These are phyloP conservation scores for Sistotremastrum niveocremeum DNA, from an alignment of 768 basidiomycete species.

Conservation along the genomic window DNA sequence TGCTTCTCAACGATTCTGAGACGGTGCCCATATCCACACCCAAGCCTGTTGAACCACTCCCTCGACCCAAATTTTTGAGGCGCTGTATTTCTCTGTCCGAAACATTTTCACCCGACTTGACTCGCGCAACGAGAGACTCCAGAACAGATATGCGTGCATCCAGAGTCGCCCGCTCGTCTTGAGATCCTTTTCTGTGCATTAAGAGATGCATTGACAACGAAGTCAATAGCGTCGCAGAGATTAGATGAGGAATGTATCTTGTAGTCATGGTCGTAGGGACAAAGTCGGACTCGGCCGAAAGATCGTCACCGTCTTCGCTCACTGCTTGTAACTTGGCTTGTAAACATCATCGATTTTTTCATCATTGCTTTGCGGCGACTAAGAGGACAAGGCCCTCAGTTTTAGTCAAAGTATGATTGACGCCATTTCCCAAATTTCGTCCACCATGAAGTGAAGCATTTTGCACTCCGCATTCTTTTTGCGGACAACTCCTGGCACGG, in stretches of 20 bases:
- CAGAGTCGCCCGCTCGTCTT: constrained; percentile 39
- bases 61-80: constrained; percentile 39
- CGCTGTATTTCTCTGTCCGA: constrained; percentile 38
- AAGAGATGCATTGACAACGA: constrained; percentile 59
- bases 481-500: no score
- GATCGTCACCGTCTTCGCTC: no score
- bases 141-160: constrained; percentile 51
- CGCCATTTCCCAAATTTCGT: no score
- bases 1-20: constrained; percentile 5
- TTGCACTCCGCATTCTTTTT: no score
- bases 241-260: constrained; percentile 45
- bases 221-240: constrained; percentile 52
- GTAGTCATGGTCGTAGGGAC: no score
- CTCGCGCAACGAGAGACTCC: constrained; percentile 39
- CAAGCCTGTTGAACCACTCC: constrained; percentile 4
- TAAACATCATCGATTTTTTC: no score
- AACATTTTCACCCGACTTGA: constrained; percentile 32
- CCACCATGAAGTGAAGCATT: no score
- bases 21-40: not conserved
- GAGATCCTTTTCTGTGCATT: constrained; percentile 32
- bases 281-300: no score
- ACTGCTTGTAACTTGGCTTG: no score
- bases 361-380: no score
- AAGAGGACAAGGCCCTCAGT: no score
- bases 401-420: no score